A percentile compares a stretch with the other conserved stretches of the same genome.
Evolutionary conservation across 129 eudicot genomes (phyloP).

Genomic region (Solidago caesia): DNA sequence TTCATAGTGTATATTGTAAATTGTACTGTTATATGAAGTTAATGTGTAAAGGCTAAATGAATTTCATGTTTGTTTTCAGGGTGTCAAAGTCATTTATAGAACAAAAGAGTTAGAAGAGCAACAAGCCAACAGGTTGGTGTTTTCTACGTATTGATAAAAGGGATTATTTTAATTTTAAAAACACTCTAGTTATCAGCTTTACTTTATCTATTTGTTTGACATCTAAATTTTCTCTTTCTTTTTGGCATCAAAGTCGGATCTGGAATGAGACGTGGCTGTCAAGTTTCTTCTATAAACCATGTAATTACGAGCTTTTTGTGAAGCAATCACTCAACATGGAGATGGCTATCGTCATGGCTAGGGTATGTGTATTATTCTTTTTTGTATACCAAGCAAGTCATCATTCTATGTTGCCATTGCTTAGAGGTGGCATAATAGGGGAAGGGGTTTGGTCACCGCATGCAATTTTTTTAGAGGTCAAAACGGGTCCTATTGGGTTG

Average conservation of each 20-base stretch:
- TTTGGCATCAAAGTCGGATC: conserved; percentile 62
- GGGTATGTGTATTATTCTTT: conserved; percentile 51
- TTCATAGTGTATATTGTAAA: neutral
- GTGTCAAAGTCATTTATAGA: conserved; percentile 85
- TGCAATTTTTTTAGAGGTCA: neutral
- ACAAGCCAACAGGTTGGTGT: conserved; percentile 83
- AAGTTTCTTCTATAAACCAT: conserved; percentile 95
- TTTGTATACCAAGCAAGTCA: neutral
- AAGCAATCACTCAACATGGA: conserved; percentile 96
- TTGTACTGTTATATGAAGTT: conserved; percentile 10
- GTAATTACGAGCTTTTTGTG: conserved; percentile 93
- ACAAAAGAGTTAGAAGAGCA: conserved; percentile 88
- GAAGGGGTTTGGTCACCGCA: neutral
- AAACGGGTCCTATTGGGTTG: neutral
- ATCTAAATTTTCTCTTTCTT: conserved; percentile 19
- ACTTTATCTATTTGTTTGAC: conserved; percentile 14
- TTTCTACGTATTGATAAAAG: conserved; percentile 1
- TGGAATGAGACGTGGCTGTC: conserved; percentile 99
- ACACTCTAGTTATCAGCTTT: neutral
- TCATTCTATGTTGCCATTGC: neutral
- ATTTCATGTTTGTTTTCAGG: conserved; percentile 47
- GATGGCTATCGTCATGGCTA: conserved; percentile 99
- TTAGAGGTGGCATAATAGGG: neutral
- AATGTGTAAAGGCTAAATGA: neutral
- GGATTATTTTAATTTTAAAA: neutral